Base-by-base conservation (phyloP, 768 basidiomycete genomes). In the Tylopilus cervinicoccineus region DNA sequence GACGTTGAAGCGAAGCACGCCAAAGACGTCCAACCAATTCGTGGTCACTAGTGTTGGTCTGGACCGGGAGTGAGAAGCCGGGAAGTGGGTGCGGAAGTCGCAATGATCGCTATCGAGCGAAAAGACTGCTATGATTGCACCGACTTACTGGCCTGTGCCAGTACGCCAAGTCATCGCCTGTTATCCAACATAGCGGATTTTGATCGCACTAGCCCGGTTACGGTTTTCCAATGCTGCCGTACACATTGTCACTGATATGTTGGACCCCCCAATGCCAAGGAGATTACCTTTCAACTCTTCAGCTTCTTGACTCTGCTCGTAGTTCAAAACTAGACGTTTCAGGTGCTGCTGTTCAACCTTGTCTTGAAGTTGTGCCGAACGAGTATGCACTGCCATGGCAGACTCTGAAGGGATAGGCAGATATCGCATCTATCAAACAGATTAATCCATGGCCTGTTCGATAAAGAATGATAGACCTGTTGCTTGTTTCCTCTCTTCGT, bases 321-420 rank as follows among this genome's bases (percentile, higher is more conserved):
- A 93, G 63, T 92, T 80, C 44, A 95, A 77, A 4, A 96, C 96
- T 17, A 98, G 77, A n/a, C 85, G 82, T 72, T 99, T 99, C 56
- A 99, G 72, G 52, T 97, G 91, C 66, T 98, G 93, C 58, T 98
- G 95, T 63, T 99, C 96, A 7, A 90, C 92, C 69, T 86, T 90
- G 68, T 94, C 93, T 64, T 93, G 93, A 53, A 90, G 72, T 61
- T 97, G 96, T 36, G 96, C 91, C 2, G 88, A 81, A 26, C 86
- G 83, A 2, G 93, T 94, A 59, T 96, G 92, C 42, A 93, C 76
- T 1, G 95, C 96, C 26, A 99, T 75, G 3, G 92, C 76, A 8
- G 95, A 92, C 56, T 81, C 85, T 8, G 89, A 73, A 10, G 96
- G 96, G 36, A 99, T 83, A 39, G 91, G 85, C 38, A 99, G 76